Evolutionary conservation across 2,329 filamentous ascomycete genomes (phyloP).

Genomic region (Cladosporium austrohemisphaericum): DNA sequence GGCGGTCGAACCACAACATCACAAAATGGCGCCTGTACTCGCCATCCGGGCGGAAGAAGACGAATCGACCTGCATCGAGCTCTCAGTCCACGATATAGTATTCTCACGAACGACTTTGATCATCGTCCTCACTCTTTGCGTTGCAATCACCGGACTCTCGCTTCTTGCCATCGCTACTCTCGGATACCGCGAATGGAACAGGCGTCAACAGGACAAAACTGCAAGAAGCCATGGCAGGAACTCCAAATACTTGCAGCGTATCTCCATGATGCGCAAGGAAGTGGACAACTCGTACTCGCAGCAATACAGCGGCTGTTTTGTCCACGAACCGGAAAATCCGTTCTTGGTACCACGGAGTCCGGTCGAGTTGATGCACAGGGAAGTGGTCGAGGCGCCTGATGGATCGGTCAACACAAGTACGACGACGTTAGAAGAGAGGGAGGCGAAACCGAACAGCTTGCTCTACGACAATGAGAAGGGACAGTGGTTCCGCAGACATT

Average conservation of each 20-base stretch:
- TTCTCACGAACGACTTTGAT: slow-evolving; percentile 27
- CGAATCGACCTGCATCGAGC: slow-evolving; percentile 13
- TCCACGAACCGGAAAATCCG: slow-evolving; percentile 27
- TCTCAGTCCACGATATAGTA: slow-evolving; percentile 20
- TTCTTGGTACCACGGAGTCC: slow-evolving; percentile 26
- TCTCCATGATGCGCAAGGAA: slow-evolving; percentile 25
- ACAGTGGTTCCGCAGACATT: slow-evolving; percentile 10
- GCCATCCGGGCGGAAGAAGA: neutral
- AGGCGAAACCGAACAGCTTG: slow-evolving; percentile 22
- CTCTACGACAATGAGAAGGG: slow-evolving; percentile 24
- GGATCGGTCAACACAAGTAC: slow-evolving; percentile 6
- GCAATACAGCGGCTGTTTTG: slow-evolving; percentile 24
- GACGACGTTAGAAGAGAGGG: slow-evolving; percentile 10
- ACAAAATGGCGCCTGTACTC: neutral
- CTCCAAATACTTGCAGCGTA: slow-evolving; percentile 21
- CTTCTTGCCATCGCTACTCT: slow-evolving; percentile 21
- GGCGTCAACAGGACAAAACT: slow-evolving; percentile 16
- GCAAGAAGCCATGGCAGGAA: slow-evolving; percentile 26
- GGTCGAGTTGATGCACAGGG: slow-evolving; percentile 23
- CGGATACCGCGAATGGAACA: slow-evolving; percentile 20
- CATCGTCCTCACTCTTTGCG: slow-evolving; percentile 21
- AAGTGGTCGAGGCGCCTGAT: slow-evolving; percentile 26
- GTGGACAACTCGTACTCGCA: slow-evolving; percentile 25
- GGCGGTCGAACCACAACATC: neutral
- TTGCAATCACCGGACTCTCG: slow-evolving; percentile 22